Conservation (phyloP, 352 stramenopile species). For the Blastocystis sp. region DNA sequence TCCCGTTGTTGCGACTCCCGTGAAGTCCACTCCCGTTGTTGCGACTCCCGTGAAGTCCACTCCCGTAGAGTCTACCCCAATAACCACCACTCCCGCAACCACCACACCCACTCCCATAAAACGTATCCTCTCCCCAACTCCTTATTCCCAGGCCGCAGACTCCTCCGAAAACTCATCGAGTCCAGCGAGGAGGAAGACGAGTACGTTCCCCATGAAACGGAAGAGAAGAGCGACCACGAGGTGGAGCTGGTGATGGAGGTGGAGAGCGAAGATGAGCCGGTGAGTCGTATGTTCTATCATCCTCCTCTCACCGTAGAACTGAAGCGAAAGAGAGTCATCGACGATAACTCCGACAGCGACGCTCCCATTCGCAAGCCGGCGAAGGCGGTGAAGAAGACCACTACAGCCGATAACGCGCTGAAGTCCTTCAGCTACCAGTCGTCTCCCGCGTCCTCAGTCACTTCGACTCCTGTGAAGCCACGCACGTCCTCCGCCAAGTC, state of each 20-base stretch:
- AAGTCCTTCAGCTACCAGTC: slow-evolving; percentile 55
- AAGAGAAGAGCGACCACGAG: slow-evolving; percentile 41
- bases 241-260: slow-evolving; percentile 18
- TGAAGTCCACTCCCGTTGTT: no score
- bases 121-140: no score
- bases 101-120: neutral
- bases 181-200: slow-evolving; percentile 53
- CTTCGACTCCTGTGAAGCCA: neutral
- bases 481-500: slow-evolving; percentile 51
- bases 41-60: no score
- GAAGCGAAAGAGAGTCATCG: slow-evolving; percentile 58
- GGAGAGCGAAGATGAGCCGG: slow-evolving; percentile 57
- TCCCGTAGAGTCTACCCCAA: neutral
- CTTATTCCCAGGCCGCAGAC: neutral
- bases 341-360: slow-evolving; percentile 62
- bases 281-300: neutral
- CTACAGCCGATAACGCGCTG: slow-evolving; percentile 63
- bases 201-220: slow-evolving; percentile 12
- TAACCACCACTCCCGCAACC: neutral
- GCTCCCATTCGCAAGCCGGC: slow-evolving; percentile 62
- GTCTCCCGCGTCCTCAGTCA: neutral
- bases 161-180: neutral
- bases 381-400: slow-evolving; percentile 35
- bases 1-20: no score
- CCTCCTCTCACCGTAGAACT: neutral